Evolutionary conservation across 2,329 filamentous ascomycete genomes (phyloP).

Genomic region (Fusarium floridanum): DNA sequence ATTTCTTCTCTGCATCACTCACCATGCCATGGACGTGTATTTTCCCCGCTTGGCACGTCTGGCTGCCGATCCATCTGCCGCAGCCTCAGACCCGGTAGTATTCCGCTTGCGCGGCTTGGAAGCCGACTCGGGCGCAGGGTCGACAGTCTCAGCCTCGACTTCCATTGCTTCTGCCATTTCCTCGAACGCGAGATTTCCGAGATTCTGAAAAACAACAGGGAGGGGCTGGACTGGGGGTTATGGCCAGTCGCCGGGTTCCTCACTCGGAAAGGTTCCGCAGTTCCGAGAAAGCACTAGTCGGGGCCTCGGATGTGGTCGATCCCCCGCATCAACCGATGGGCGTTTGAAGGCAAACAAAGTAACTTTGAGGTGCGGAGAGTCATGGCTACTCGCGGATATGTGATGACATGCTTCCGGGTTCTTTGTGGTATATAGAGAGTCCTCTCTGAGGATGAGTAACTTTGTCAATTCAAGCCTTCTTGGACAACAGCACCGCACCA

Average conservation of each 20-base stretch:
- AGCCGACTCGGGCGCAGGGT: not conserved
- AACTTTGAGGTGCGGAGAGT: not conserved
- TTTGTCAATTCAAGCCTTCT: not conserved
- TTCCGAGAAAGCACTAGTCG: conserved; percentile 23
- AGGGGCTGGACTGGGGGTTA: conserved; percentile 5
- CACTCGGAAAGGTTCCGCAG: conserved; percentile 35
- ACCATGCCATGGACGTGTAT: conserved; percentile 56
- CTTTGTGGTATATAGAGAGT: conserved; percentile 8
- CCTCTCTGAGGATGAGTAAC: not conserved
- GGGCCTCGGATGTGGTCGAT: not conserved
- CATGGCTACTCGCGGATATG: not conserved
- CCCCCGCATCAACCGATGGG: not conserved
- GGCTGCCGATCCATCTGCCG: not conserved
- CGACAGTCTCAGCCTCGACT: not conserved
- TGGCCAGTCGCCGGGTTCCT: not conserved
- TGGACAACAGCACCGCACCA: not conserved
- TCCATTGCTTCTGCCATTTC: not conserved
- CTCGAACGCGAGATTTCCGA: conserved; percentile 14
- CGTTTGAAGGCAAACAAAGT: not conserved
- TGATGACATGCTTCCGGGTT: not conserved
- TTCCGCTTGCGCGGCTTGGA: conserved; percentile 35
- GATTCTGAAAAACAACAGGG: not conserved
- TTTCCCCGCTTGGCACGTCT: conserved; percentile 51
- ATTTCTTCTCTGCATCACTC: conserved; percentile 7
- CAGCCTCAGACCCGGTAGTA: conserved; percentile 5